These are phyloP conservation scores for Meyerozyma elateridarum DNA, from an alignment of 1,139 yeast genomes.

Conservation along the genomic window DNA sequence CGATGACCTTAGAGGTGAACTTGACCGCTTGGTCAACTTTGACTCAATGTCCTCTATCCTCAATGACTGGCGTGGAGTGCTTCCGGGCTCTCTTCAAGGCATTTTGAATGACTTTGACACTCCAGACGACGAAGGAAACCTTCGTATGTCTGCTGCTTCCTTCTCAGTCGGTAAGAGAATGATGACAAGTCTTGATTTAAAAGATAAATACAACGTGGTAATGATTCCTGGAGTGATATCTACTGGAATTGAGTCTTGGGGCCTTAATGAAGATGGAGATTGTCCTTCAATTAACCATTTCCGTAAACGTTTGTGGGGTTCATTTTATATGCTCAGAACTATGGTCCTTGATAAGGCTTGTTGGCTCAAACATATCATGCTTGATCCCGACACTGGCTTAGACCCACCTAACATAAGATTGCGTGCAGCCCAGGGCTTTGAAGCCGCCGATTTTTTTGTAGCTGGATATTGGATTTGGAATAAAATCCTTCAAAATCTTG, in stretches of 20 bases:
- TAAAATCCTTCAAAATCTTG: slow-evolving; percentile 84
- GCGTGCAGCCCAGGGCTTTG: slow-evolving; percentile 94
- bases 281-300: slow-evolving; percentile 85
- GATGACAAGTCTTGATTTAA: slow-evolving; percentile 44
- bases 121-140: slow-evolving; percentile 25
- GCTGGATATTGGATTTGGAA: slow-evolving; percentile 99
- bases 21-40: slow-evolving; percentile 53
- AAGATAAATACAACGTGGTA: slow-evolving; percentile 70
- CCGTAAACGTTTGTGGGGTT: slow-evolving; percentile 92
- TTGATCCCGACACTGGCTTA: slow-evolving; percentile 86
- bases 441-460: slow-evolving; percentile 92
- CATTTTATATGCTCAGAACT: slow-evolving; percentile 88
- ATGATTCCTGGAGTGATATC: slow-evolving; percentile 96
- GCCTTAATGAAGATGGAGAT: slow-evolving; percentile 50
- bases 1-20: slow-evolving; percentile 36
- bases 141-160: slow-evolving; percentile 64
- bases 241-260: slow-evolving; percentile 95
- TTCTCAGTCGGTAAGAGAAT: slow-evolving; percentile 83
- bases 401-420: slow-evolving; percentile 81
- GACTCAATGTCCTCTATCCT: slow-evolving; percentile 47
- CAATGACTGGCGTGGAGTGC: slow-evolving; percentile 49
- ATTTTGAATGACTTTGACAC: slow-evolving; percentile 54
- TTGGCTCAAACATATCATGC: slow-evolving; percentile 87
- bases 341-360: slow-evolving; percentile 90
- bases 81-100: slow-evolving; percentile 63